These are phyloP conservation scores for Cordyceps pruinosa DNA, from an alignment of 2,329 filamentous ascomycete species.

Conservation along the genomic window DNA sequence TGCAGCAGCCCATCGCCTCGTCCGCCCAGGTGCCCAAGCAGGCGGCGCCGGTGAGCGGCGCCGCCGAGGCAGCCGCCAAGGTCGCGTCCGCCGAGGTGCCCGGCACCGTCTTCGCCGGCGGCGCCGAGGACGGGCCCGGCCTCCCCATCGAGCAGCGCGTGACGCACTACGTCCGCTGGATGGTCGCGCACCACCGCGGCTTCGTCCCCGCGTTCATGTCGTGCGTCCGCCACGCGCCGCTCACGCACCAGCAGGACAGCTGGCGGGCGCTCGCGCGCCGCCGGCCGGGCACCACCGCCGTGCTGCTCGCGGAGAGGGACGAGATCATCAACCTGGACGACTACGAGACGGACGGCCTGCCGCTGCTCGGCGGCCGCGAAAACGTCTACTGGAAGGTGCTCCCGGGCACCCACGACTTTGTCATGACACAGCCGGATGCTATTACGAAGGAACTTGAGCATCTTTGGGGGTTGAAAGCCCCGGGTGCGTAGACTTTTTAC, in stretches of 20 bases:
- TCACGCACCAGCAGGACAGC: slow-evolving; percentile 44
- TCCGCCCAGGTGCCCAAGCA: slow-evolving; percentile 21
- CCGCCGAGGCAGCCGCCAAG: slow-evolving; percentile 36
- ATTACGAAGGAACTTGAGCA: slow-evolving; percentile 41
- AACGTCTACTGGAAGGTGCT: slow-evolving; percentile 45
- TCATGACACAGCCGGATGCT: slow-evolving; percentile 45
- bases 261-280: slow-evolving; percentile 42
- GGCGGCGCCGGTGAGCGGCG: slow-evolving; percentile 25
- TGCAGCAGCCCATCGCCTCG: slow-evolving; percentile 44
- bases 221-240: slow-evolving; percentile 46
- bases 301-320: slow-evolving; percentile 46
- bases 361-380: slow-evolving; percentile 42
- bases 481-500: neutral
- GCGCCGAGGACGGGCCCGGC: slow-evolving; percentile 13
- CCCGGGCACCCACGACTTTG: slow-evolving; percentile 54
- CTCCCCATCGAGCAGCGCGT: slow-evolving; percentile 41
- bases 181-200: slow-evolving; percentile 47
- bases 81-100: slow-evolving; percentile 21
- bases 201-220: slow-evolving; percentile 56
- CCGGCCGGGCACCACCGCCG: slow-evolving; percentile 37
- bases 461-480: slow-evolving; percentile 34
- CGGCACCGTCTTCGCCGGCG: slow-evolving; percentile 10
- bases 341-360: slow-evolving; percentile 43
- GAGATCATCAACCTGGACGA: slow-evolving; percentile 46
- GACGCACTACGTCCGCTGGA: slow-evolving; percentile 50